A percentile compares a stretch with the other conserved stretches of the same genome.
Evolutionary conservation across 768 basidiomycete genomes (phyloP).

Genomic region (Solioccasus polychromus): DNA sequence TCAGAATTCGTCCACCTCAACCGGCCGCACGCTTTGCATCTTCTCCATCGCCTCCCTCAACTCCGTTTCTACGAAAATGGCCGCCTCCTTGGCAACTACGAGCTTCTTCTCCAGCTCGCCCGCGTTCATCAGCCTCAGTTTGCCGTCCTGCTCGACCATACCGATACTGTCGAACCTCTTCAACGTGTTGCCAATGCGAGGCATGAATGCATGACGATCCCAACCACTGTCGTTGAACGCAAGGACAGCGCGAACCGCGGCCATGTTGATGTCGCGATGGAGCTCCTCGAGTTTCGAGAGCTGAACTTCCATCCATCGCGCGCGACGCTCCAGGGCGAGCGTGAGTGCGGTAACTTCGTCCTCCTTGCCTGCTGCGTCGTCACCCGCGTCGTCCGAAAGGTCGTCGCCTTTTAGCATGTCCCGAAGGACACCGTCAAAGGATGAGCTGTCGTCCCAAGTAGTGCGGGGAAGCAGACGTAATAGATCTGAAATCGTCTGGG

Average conservation of each 20-base stretch:
- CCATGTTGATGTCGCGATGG: conserved; percentile 87
- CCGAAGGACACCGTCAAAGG: conserved; percentile 79
- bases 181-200: conserved; percentile 66
- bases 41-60: conserved; percentile 72
- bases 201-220: conserved; percentile 69
- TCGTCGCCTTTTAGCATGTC: conserved; percentile 91
- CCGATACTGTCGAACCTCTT: conserved; percentile 68
- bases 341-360: conserved; percentile 86
- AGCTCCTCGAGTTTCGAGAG: conserved; percentile 85
- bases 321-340: conserved; percentile 81
- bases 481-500: conserved; percentile 86
- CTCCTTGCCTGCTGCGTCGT: conserved; percentile 63
- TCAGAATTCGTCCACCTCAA: conserved; percentile 37
- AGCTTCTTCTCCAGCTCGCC: conserved; percentile 78
- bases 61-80: conserved; percentile 70
- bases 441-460: conserved; percentile 88
- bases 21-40: conserved; percentile 54
- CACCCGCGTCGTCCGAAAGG: conserved; percentile 72
- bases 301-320: conserved; percentile 92
- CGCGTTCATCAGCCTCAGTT: conserved; percentile 51
- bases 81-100: conserved; percentile 65
- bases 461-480: conserved; percentile 82
- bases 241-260: conserved; percentile 78
- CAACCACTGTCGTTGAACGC: conserved; percentile 85
- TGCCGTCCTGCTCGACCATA: conserved; percentile 43